A percentile compares a stretch with the other conserved stretches of the same genome.
Evolutionary conservation across 2,329 filamentous ascomycete genomes (phyloP).

Genomic region (Monilinia fructicola): DNA sequence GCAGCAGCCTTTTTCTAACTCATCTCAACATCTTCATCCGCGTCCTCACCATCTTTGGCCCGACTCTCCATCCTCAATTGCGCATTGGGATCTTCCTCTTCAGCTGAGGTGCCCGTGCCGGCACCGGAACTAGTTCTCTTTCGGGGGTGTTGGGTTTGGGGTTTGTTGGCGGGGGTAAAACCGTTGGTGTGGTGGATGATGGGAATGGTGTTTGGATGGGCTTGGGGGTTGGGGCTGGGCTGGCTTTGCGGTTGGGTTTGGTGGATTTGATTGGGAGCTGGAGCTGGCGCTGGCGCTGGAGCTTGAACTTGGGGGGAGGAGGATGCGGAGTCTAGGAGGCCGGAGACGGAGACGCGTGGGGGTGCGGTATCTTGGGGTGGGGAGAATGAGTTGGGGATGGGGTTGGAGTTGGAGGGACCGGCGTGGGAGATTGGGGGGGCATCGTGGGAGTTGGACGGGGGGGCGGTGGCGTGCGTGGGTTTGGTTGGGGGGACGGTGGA

Average conservation of each 20-base stretch:
- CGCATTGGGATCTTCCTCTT: slow-evolving; percentile 37
- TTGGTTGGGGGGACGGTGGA: neutral
- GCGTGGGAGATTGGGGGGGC: slow-evolving; percentile 1
- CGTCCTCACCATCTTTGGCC: slow-evolving; percentile 2
- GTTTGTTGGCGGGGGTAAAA: slow-evolving; percentile 38
- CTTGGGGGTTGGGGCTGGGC: neutral
- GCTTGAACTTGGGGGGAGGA: neutral
- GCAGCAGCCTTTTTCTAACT: slow-evolving; percentile 21
- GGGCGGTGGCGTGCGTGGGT: neutral
- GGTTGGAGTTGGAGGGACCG: neutral
- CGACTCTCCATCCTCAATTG: slow-evolving; percentile 39
- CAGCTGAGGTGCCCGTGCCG: slow-evolving; percentile 23
- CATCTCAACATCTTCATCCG: slow-evolving; percentile 38
- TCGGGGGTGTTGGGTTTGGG: slow-evolving; percentile 36
- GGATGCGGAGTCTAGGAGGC: slow-evolving; percentile 10
- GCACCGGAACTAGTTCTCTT: slow-evolving; percentile 22
- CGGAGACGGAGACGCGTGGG: slow-evolving; percentile 16
- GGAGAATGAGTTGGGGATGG: neutral
- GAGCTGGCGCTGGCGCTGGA: neutral
- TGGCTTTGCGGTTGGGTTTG: neutral
- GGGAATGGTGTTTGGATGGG: neutral
- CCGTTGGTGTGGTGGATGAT: slow-evolving; percentile 31
- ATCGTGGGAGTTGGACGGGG: neutral
- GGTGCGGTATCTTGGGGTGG: slow-evolving; percentile 2
- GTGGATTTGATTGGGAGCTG: neutral